Base-by-base conservation (phyloP, 2,329 filamentous ascomycete species). In the Colletotrichum higginsianum region DNA sequence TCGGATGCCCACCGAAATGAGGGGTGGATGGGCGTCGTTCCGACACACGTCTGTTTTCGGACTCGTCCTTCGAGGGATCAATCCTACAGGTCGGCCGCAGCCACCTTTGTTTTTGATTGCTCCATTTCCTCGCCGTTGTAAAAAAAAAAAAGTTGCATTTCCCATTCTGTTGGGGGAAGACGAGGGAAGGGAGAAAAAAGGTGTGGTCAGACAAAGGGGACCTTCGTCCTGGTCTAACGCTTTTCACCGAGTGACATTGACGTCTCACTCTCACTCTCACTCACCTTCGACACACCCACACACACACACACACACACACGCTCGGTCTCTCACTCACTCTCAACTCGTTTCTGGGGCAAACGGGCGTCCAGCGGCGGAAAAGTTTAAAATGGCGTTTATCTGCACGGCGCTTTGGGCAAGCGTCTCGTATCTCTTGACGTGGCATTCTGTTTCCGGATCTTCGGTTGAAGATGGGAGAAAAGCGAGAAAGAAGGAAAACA, bases 381-480 rank as follows among this genome's bases (percentile, higher is more conserved):
- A 56, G 60, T 69, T 30, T 56, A 58, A 72, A 62, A 62, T 50
- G 65, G 61, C n/a, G 61, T 63, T 21, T 64, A 4, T 60, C 47
- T 42, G 66, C 46, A 46, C 40, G 58, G 69, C 66, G 69, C 65
- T 72, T 72, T 72, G 69, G 69, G 69, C 69, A 63, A 49, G 47
- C 60, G 53, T 63, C 61, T 68, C 40, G 58, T 30, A 44, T 64
- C 52, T 71, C 53, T 60, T 60, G 65, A 53, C 53, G 60, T 64
- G 58, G 61, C 18, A 63, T 63, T 63, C 18, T 40, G 46, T 63
- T 42, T 55, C 26, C 40, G 53, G 52, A 30, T 60, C 38, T 68
- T 72, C 65, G 58, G 69, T 56, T 52, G 65, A 55, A 40, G 49
- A 53, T 18, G 53, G 26, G 35, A 21, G 16, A 21, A 21, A 56